phyloP scores from a whole-genome alignment of 805 yeast genomes.

The Hanseniaspora clermontiae region DNA sequence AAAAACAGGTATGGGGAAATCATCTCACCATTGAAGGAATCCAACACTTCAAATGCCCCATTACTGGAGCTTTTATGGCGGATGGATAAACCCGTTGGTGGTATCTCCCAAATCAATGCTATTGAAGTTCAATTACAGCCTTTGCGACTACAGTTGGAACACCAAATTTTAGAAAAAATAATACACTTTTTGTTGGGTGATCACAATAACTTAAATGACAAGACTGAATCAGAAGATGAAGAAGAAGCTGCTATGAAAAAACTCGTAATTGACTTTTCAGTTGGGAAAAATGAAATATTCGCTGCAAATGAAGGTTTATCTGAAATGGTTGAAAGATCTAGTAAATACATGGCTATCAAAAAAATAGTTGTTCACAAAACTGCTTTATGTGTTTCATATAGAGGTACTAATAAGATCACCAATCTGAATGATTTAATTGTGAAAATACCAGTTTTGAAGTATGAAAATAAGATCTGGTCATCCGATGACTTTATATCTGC shows the following conservation, averaged over 20 bases:
- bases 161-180: slow-evolving; percentile 38
- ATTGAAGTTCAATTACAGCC: slow-evolving; percentile 43
- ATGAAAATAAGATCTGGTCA: slow-evolving; percentile 44
- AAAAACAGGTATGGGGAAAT: slow-evolving; percentile 41
- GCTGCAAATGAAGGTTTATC: slow-evolving; percentile 28
- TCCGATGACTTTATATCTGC: slow-evolving; percentile 41
- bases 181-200: slow-evolving; percentile 34
- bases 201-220: background rate
- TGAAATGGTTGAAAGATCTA: slow-evolving; percentile 63
- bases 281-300: background rate
- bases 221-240: background rate
- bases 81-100: slow-evolving; percentile 49
- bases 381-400: slow-evolving; percentile 51
- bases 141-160: slow-evolving; percentile 44
- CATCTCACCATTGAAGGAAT: slow-evolving; percentile 31
- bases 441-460: slow-evolving; percentile 37
- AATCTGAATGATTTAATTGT: slow-evolving; percentile 47
- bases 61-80: slow-evolving; percentile 40
- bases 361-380: slow-evolving; percentile 38
- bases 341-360: slow-evolving; percentile 51
- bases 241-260: background rate
- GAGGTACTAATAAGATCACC: slow-evolving; percentile 47
- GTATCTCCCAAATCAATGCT: slow-evolving; percentile 43
- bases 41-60: slow-evolving; percentile 18
- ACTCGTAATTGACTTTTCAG: background rate